These are phyloP conservation scores for Phytophthora boehmeriae DNA, from an alignment of 352 stramenopile genomes.

Conservation along the genomic window DNA sequence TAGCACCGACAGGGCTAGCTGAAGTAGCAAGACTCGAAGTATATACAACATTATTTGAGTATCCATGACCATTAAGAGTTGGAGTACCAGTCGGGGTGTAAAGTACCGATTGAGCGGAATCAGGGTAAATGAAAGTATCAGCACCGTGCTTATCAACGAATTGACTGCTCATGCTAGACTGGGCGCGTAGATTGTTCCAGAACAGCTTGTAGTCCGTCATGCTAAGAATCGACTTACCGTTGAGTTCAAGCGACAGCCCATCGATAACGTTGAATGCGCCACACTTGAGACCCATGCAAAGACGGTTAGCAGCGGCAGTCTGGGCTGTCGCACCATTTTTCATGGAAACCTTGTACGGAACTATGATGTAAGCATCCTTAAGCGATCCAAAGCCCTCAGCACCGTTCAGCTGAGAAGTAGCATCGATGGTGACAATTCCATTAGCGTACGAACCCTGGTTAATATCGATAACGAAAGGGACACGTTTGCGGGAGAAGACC, in stretches of 20 bases:
- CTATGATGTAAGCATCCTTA: background rate
- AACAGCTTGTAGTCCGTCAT: constrained; percentile 11
- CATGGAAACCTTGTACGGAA: constrained; percentile 9
- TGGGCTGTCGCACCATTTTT: background rate
- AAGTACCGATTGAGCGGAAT: background rate
- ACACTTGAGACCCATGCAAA: background rate
- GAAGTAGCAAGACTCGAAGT: background rate
- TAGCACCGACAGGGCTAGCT: background rate
- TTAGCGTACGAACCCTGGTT: constrained; percentile 9
- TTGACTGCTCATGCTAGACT: constrained; percentile 3
- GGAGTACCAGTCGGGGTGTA: background rate
- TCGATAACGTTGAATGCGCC: constrained; percentile 8
- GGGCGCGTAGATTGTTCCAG: constrained; percentile 15
- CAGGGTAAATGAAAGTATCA: constrained; percentile 9
- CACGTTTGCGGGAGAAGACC: background rate
- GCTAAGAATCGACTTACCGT: background rate
- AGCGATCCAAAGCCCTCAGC: constrained; percentile 5
- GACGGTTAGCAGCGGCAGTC: background rate
- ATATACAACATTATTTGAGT: constrained; percentile 7
- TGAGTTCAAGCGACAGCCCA: constrained; percentile 4
- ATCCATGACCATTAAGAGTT: constrained; percentile 7
- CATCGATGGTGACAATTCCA: constrained; percentile 7
- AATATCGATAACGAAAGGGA: constrained; percentile 5
- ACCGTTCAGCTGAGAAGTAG: constrained; percentile 2
- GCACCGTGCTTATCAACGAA: constrained; percentile 20